phyloP scores from a whole-genome alignment of 441 rosid species.

The Euphorbia corollata region DNA sequence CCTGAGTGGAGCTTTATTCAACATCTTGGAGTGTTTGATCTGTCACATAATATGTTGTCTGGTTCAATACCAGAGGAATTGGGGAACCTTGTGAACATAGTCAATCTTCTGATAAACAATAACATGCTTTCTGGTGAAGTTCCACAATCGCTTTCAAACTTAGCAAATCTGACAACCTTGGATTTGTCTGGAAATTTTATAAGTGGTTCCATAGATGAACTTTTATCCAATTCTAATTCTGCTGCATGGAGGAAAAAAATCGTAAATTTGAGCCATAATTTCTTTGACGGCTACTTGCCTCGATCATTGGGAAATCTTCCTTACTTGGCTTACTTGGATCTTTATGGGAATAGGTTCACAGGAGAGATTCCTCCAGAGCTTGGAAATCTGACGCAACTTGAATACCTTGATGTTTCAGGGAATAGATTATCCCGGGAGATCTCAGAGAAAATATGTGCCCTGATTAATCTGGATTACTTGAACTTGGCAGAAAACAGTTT shows the following conservation, averaged over 20 bases:
- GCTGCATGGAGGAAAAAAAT: slow-evolving; percentile 56
- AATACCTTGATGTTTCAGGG: slow-evolving; percentile 55
- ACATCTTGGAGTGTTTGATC: slow-evolving; percentile 77
- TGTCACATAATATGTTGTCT: slow-evolving; percentile 61
- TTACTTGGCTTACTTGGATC: slow-evolving; percentile 59
- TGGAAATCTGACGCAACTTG: slow-evolving; percentile 62
- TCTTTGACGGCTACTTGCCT: slow-evolving; percentile 49
- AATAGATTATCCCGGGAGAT: slow-evolving; percentile 57
- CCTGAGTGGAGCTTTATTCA: slow-evolving; percentile 77
- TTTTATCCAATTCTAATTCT: slow-evolving; percentile 42
- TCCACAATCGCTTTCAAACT: slow-evolving; percentile 56
- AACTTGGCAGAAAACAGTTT: slow-evolving; percentile 52
- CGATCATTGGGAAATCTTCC: slow-evolving; percentile 56
- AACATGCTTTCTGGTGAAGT: slow-evolving; percentile 65
- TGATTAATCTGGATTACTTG: slow-evolving; percentile 40
- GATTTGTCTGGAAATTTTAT: slow-evolving; percentile 65
- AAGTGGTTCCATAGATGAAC: slow-evolving; percentile 37
- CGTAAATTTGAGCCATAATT: slow-evolving; percentile 60
- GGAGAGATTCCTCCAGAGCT: slow-evolving; percentile 61
- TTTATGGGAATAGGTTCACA: slow-evolving; percentile 52
- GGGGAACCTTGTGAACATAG: slow-evolving; percentile 56
- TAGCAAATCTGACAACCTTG: slow-evolving; percentile 58
- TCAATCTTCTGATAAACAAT: slow-evolving; percentile 52
- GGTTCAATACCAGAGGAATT: slow-evolving; percentile 67
- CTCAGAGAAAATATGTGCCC: slow-evolving; percentile 50